phyloP scores from a whole-genome alignment of 2,329 filamentous ascomycete genomes.

The Diaporthe australafricana region DNA sequence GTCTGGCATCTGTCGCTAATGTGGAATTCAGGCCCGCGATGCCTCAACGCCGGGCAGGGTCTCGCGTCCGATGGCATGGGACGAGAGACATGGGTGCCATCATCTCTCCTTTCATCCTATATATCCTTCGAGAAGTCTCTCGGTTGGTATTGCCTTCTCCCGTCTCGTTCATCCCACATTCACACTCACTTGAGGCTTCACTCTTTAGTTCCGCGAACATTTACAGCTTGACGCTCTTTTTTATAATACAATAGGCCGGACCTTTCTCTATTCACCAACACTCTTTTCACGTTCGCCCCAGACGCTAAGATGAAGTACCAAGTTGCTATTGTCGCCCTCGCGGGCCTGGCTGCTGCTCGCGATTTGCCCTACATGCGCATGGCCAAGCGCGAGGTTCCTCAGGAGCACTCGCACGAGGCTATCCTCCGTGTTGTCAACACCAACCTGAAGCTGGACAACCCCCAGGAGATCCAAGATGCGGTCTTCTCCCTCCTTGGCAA shows the following conservation, averaged over 20 bases:
- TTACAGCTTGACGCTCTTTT: constrained; percentile 35
- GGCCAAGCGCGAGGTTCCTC: constrained; percentile 60
- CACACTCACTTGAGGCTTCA: constrained; percentile 31
- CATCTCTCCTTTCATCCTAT: constrained; percentile 18
- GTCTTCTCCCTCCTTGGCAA: constrained; percentile 64
- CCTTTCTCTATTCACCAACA: constrained; percentile 21
- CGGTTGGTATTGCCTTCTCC: neutral
- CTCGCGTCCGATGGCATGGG: constrained; percentile 1
- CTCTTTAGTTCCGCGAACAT: constrained; percentile 36
- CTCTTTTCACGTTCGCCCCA: constrained; percentile 3
- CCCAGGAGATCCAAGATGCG: constrained; percentile 57
- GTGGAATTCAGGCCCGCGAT: constrained; percentile 8
- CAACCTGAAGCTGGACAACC: constrained; percentile 59
- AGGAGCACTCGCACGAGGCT: constrained; percentile 62
- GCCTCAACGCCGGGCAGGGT: constrained; percentile 20
- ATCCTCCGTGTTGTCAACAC: constrained; percentile 52
- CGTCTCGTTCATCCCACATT: constrained; percentile 8
- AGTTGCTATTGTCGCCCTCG: constrained; percentile 45
- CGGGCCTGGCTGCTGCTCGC: constrained; percentile 46
- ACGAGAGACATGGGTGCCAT: constrained; percentile 10
- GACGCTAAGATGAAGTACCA: constrained; percentile 47
- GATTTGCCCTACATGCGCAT: constrained; percentile 42
- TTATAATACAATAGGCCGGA: constrained; percentile 32
- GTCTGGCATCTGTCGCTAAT: neutral
- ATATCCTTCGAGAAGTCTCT: constrained; percentile 22